Conservation (phyloP, 768 basidiomycete species). For the Termitomyces sp. region DNA sequence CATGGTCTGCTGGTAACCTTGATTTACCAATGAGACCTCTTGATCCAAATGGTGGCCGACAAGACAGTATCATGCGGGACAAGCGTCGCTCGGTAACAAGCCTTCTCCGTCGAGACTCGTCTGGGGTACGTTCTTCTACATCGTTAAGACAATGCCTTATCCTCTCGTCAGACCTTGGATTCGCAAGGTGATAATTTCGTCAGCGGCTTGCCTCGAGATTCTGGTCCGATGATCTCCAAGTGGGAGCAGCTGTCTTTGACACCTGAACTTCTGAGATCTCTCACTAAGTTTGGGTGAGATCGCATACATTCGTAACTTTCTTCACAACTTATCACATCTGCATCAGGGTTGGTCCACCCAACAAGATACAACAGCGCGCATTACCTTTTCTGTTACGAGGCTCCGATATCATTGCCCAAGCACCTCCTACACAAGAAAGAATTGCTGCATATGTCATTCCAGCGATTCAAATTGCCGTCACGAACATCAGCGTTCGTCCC, state of each 20-base stretch:
- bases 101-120: constrained; percentile 68
- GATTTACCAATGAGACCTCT: constrained; percentile 63
- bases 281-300: constrained; percentile 90
- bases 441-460: constrained; percentile 97
- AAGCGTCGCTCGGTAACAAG: constrained; percentile 73
- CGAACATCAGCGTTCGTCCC: constrained; percentile 48
- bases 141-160: constrained; percentile 4
- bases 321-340: constrained; percentile 4
- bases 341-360: constrained; percentile 87
- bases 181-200: constrained; percentile 51
- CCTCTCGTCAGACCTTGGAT: constrained; percentile 41
- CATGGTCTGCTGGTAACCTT: constrained; percentile 80
- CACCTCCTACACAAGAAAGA: constrained; percentile 96
- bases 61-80: constrained; percentile 43
- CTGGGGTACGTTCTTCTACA: constrained; percentile 45
- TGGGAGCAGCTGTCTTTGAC: constrained; percentile 92
- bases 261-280: constrained; percentile 81
- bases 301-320: background rate
- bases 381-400: constrained; percentile 92
- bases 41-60: constrained; percentile 36
- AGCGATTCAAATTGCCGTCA: constrained; percentile 76
- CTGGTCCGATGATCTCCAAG: constrained; percentile 81
- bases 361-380: constrained; percentile 97
- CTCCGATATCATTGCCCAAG: constrained; percentile 97
- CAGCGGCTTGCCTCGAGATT: constrained; percentile 53